phyloP scores from a whole-genome alignment of 495 filamentous ascomycete genomes.

The Stereocaulon alpinum region DNA sequence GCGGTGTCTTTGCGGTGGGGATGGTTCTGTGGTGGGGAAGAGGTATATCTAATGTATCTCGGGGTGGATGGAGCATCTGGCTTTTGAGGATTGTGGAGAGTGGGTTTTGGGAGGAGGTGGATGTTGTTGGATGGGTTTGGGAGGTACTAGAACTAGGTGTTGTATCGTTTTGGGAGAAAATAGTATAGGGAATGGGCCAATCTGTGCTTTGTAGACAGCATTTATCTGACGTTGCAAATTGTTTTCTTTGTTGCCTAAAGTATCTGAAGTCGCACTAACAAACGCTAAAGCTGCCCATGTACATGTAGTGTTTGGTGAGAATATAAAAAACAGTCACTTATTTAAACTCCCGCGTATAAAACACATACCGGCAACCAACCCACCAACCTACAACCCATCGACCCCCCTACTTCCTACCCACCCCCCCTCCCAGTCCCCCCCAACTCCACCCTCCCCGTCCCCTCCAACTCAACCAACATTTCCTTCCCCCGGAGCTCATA shows the following conservation, averaged over 20 bases:
- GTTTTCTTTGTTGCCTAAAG: slow-evolving; percentile 18
- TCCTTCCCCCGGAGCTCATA: too few species aligned
- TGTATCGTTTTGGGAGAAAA: background rate
- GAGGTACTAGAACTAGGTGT: background rate
- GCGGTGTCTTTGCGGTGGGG: slow-evolving; percentile 27
- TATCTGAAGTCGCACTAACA: slow-evolving; percentile 14
- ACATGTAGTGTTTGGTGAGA: slow-evolving; percentile 12
- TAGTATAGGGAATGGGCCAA: background rate
- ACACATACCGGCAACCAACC: too few species aligned
- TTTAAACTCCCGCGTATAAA: too few species aligned
- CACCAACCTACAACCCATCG: too few species aligned
- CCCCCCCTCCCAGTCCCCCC: too few species aligned
- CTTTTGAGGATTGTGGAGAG: background rate
- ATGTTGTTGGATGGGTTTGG: too few species aligned
- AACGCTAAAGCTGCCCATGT: slow-evolving; percentile 10
- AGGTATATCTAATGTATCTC: background rate
- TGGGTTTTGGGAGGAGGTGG: too few species aligned
- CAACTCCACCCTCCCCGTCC: too few species aligned
- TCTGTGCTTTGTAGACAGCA: background rate
- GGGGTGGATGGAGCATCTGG: background rate
- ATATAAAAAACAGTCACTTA: too few species aligned
- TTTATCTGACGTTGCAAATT: background rate
- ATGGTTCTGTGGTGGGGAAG: slow-evolving; percentile 30
- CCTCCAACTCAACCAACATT: too few species aligned
- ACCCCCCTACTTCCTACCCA: too few species aligned